A percentile compares a stretch with the other conserved stretches of the same genome.
Conservation (phyloP, 2,329 filamentous ascomycete species). For the Monilinia fructigena region DNA sequence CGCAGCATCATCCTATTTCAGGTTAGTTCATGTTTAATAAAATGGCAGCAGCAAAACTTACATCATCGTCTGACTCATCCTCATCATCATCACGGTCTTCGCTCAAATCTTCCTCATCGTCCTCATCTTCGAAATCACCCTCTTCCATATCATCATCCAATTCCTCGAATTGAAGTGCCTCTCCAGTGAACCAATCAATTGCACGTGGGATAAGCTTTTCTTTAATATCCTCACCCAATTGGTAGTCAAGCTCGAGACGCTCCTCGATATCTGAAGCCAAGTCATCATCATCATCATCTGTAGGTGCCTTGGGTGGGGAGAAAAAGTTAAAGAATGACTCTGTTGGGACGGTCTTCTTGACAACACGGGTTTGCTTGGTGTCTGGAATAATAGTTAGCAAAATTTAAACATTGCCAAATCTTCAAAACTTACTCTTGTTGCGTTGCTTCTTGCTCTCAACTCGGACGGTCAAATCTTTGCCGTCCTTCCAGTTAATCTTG, state of each 20-base stretch:
- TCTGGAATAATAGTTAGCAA: slow-evolving; percentile 52
- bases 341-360: slow-evolving; percentile 98
- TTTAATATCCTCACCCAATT: slow-evolving; percentile 98
- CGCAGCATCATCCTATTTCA: slow-evolving; percentile 72
- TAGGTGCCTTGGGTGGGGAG: slow-evolving; percentile 84
- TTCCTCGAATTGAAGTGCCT: slow-evolving; percentile 95
- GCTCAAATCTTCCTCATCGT: slow-evolving; percentile 84
- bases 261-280: slow-evolving; percentile 91
- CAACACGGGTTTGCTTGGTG: slow-evolving; percentile 97
- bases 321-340: slow-evolving; percentile 97
- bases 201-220: slow-evolving; percentile 98
- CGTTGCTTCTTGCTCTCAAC: slow-evolving; percentile 99
- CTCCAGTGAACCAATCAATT: slow-evolving; percentile 99
- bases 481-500: slow-evolving; percentile 94
- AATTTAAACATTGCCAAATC: neutral
- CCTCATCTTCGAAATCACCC: slow-evolving; percentile 80
- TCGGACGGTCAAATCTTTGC: slow-evolving; percentile 89
- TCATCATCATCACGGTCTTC: slow-evolving; percentile 76
- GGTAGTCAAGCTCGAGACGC: slow-evolving; percentile 96
- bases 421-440: slow-evolving; percentile 81
- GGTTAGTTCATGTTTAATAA: slow-evolving; percentile 31
- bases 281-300: slow-evolving; percentile 67
- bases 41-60: slow-evolving; percentile 44
- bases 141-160: slow-evolving; percentile 80
- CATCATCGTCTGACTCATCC: slow-evolving; percentile 76